phyloP scores from a whole-genome alignment of 768 basidiomycete species.

The Lyophyllum shimeji region DNA sequence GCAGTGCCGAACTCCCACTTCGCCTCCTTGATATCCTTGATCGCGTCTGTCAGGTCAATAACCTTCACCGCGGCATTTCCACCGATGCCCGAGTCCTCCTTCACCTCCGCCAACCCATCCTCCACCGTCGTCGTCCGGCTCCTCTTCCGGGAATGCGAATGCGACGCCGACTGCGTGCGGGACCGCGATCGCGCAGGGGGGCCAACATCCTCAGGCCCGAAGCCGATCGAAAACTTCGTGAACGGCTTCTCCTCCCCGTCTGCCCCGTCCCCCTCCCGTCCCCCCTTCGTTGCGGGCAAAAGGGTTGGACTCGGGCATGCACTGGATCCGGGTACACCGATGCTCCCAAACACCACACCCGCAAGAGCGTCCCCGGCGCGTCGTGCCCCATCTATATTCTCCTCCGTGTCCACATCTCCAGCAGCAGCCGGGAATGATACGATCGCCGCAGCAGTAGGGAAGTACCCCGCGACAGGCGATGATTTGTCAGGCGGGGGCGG shows the following conservation, averaged over 20 bases:
- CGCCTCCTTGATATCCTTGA: constrained; percentile 17
- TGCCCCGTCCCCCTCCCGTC: constrained; percentile 10
- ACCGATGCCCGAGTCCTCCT: background rate
- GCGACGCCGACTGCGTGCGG: constrained; percentile 23
- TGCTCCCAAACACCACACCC: constrained; percentile 53
- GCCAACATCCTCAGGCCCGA: constrained; percentile 24
- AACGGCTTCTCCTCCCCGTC: constrained; percentile 28
- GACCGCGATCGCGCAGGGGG: constrained; percentile 31
- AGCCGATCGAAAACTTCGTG: constrained; percentile 44
- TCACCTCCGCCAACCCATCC: constrained; percentile 3
- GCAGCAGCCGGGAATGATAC: background rate
- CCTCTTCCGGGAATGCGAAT: constrained; percentile 7
- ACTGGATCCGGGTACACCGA: constrained; percentile 30
- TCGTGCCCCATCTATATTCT: background rate
- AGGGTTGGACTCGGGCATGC: constrained; percentile 24
- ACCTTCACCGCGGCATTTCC: constrained; percentile 14
- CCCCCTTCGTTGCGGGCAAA: background rate
- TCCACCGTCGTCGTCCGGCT: constrained; percentile 15
- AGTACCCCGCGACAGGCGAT: constrained; percentile 34
- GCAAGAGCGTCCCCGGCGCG: background rate
- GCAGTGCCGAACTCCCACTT: constrained; percentile 66
- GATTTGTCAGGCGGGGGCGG: constrained; percentile 29
- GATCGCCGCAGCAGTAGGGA: constrained; percentile 6
- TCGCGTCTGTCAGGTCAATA: constrained; percentile 30
- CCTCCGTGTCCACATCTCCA: background rate